Base-by-base conservation (phyloP, 2,329 filamentous ascomycete genomes). In the Rhynchosporium agropyri region DNA sequence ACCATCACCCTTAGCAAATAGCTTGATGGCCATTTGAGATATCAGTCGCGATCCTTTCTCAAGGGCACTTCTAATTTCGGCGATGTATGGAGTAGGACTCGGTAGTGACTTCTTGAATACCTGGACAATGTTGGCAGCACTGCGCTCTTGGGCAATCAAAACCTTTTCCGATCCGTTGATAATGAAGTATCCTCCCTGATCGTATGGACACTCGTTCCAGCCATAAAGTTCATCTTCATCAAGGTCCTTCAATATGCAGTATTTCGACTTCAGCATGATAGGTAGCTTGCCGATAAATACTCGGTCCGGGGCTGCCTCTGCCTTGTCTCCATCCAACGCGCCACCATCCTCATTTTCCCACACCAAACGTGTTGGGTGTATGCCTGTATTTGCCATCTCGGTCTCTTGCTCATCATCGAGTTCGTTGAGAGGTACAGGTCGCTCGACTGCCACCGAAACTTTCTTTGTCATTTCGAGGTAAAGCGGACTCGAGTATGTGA, bases 151-250 rank as follows among this genome's bases (percentile, higher is more conserved):
- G 1, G 95, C 95, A 72, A 99, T 99, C 70, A 99, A 80, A 28
- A 99, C 95, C 82, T 99, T 99, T 76, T 99, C 95, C 77, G 91
- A 96, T 49, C 95, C 95, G 79, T 99, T 99, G 83, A 99, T 99
- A 72, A 99, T 92, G 74, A 99, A 99, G 78, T 99, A 99, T 69
- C 95, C 95, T 70, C 95, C 95, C 74, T 97, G 95, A 74, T 99
- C 95, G 76, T 97, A 99, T 0, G 95, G 95, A 70, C 95, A 99
- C 78, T 99, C 95, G 74, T 97, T 97, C 77, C 96, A 88, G 53
- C 90, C 83, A 75, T 96, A 98, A 1, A 99, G 83, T 56, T 91
- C 89, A 59, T 95, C 89, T 68, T 98, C 94, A 55, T 86, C 85
- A 74, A 96, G 86, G 69, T 89, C 88, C 70, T 90, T 90, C 69